Base-by-base conservation (phyloP, 2,329 filamentous ascomycete genomes). In the Passalora sequoiae region DNA sequence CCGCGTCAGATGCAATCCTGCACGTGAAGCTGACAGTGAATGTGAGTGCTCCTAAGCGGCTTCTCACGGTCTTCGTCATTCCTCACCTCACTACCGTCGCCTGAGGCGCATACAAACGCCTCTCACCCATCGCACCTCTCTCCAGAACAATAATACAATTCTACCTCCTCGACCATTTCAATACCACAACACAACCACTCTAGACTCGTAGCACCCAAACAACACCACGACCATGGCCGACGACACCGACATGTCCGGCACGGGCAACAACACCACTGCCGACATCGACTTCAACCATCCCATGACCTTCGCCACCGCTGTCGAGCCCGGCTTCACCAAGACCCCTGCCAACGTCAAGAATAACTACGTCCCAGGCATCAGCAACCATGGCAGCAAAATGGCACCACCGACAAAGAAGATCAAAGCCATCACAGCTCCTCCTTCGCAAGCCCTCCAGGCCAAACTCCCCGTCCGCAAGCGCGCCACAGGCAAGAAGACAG, bases 281-380 rank as follows among this genome's bases (percentile, higher is more conserved):
- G 27, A 13, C 19, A 21, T 33, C 25, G 39, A 39, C 44, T 31
- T 43, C 41, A 46, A 47, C 41, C 17, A 31, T 2, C 20, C 12
- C 19, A 44, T 53, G 45, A 50, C 41, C 33, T 41, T 54, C 46
- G 33, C 47, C 38, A 43, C 45, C 16, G 36, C 46, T 22, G 29
- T 28, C 17, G 27, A 43, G 31, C 31, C 27, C 27, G 31, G 29
- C 48, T 49, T 51, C 46, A 51, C 48, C 36, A 49, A 45, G 38
- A 51, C 48, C 20, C 51, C 51, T 8, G 51, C 51, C 20, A 54
- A 54, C 43, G 48, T 54, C 33, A 38, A 41, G 9, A 21, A 21
- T 22, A 37, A 51, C 27, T 49, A 47, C 41, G 40, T 49, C 40
- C n/a, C 31, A 6, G 24, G 24, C 36, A n/a, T n/a, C n/a, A n/a